Conservation (phyloP, 2,329 filamentous ascomycete genomes). For the Aureobasidium leucospermi region DNA sequence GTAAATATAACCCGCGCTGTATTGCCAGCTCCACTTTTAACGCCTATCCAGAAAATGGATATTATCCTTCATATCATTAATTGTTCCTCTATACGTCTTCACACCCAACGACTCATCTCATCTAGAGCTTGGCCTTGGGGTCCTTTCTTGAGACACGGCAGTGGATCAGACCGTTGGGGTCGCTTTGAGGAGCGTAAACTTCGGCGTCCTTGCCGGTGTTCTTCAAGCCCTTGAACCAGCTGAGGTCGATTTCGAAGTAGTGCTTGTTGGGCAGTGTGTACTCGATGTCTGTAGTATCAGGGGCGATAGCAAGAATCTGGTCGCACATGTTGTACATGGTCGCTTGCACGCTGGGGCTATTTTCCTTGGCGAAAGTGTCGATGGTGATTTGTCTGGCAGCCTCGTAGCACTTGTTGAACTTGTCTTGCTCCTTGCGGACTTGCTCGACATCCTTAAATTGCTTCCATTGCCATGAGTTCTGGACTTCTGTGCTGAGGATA, state of each 20-base stretch:
- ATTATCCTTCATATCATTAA: constrained; percentile 2
- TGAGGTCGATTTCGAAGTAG: constrained; percentile 95
- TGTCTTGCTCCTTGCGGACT: constrained; percentile 54
- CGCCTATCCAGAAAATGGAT: not conserved
- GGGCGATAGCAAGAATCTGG: constrained; percentile 69
- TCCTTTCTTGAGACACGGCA: constrained; percentile 67
- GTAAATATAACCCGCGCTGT: constrained; percentile 9
- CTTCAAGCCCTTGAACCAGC: constrained; percentile 92
- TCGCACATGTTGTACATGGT: constrained; percentile 99
- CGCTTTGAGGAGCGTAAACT: constrained; percentile 86
- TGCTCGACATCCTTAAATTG: constrained; percentile 58
- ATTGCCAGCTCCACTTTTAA: constrained; percentile 8
- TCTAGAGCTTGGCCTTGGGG: constrained; percentile 36
- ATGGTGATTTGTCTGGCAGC: constrained; percentile 78
- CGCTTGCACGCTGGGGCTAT: constrained; percentile 87
- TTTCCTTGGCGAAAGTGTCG: constrained; percentile 81
- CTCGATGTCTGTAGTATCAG: constrained; percentile 63
- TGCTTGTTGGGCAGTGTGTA: constrained; percentile 96
- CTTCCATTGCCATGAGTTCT: constrained; percentile 81
- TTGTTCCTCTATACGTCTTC: not conserved
- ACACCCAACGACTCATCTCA: not conserved
- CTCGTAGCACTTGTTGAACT: constrained; percentile 74
- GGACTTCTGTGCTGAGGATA: constrained; percentile 88
- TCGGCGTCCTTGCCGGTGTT: constrained; percentile 95
- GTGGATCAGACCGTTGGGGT: constrained; percentile 92